phyloP scores from a whole-genome alignment of 306 rosid species.

The Acacia melanoxylon region DNA sequence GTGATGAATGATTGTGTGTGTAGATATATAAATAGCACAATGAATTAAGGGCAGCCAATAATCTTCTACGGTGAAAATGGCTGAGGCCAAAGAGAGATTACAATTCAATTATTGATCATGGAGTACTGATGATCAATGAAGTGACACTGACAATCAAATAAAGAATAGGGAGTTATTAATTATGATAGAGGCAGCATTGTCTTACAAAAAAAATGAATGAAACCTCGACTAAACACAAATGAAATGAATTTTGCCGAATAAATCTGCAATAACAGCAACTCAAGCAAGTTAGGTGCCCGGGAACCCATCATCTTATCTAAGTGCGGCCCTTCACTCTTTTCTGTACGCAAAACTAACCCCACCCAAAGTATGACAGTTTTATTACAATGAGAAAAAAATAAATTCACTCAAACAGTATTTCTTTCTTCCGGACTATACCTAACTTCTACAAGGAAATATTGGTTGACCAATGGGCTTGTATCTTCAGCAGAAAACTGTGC shows the following conservation, averaged over 20 bases:
- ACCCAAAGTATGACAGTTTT: background rate
- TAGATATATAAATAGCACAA: background rate
- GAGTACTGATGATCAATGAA: background rate
- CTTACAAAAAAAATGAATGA: slow-evolving; percentile 26
- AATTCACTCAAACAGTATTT: slow-evolving; percentile 25
- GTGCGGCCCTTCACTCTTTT: slow-evolving; percentile 37
- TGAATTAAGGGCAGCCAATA: background rate
- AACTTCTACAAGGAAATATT: slow-evolving; percentile 41
- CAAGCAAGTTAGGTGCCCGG: slow-evolving; percentile 21
- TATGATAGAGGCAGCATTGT: slow-evolving; percentile 22
- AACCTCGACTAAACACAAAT: slow-evolving; percentile 16
- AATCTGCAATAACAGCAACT: slow-evolving; percentile 20
- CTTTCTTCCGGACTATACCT: slow-evolving; percentile 34
- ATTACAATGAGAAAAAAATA: background rate
- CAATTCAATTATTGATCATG: background rate
- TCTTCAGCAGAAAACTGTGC: slow-evolving; percentile 44
- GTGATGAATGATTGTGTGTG: background rate
- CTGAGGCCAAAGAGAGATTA: background rate
- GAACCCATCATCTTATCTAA: slow-evolving; percentile 27
- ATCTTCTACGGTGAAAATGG: background rate
- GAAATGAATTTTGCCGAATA: slow-evolving; percentile 32
- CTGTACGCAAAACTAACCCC: slow-evolving; percentile 38
- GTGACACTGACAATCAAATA: slow-evolving; percentile 8
- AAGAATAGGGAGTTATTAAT: slow-evolving; percentile 14
- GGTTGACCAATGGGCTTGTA: slow-evolving; percentile 30